Percentiles rank a stretch among this genome's conserved stretches.
Conservation (phyloP, 495 filamentous ascomycete species). For the Trichoderma orchidacearum region DNA sequence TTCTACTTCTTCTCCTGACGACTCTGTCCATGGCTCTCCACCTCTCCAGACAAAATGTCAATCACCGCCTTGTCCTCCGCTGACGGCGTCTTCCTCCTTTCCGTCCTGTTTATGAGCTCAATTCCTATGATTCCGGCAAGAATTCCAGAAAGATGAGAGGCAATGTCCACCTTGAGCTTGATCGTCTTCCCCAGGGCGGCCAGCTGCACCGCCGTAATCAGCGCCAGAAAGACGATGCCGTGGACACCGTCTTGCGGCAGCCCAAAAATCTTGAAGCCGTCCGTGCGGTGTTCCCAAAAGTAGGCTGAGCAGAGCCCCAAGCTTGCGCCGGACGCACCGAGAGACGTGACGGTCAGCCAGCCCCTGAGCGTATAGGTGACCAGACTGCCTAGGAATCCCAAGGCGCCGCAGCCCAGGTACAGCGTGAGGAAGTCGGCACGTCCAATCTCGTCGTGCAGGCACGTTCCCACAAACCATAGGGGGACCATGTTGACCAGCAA, state of each 20-base stretch:
- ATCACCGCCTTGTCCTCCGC: conserved; percentile 1
- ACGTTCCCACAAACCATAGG: conserved; percentile 34
- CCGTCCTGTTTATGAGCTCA: conserved; percentile 1
- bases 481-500: conserved; percentile 55
- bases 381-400: conserved; percentile 54
- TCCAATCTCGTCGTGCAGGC: conserved; percentile 74
- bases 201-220: conserved; percentile 33
- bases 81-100: conserved; percentile 1
- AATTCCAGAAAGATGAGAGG: conserved; percentile 62
- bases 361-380: conserved; percentile 37
- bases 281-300: conserved; percentile 48
- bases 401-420: conserved; percentile 52
- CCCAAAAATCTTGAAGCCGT: conserved; percentile 35
- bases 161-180: conserved; percentile 41
- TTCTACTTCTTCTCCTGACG: background rate
- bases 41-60: conserved; percentile 3
- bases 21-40: background rate
- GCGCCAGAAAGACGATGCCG: conserved; percentile 31
- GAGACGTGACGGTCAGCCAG: conserved; percentile 19
- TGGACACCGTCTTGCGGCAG: conserved; percentile 37
- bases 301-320: conserved; percentile 54
- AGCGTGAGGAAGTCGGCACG: conserved; percentile 72
- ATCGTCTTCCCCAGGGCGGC: conserved; percentile 21
- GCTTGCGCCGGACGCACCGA: conserved; percentile 66
- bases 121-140: conserved; percentile 26